These are phyloP conservation scores for Rhynchospora tenuis DNA, from an alignment of 176 grass and related monocot genomes.

Conservation along the genomic window DNA sequence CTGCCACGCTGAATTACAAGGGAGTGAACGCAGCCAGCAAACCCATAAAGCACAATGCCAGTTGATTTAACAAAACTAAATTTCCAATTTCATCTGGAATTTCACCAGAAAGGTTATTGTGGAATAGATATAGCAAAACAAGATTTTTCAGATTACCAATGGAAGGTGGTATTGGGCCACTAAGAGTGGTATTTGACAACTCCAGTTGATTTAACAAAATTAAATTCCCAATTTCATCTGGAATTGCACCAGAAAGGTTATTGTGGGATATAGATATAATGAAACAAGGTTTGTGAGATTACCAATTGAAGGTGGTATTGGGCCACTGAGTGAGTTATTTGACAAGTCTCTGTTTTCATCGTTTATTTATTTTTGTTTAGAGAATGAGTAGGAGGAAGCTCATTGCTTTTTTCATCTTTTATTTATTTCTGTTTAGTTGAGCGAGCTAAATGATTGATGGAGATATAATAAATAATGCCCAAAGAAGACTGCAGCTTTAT, in stretches of 20 bases:
- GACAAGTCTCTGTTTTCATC: constrained; percentile 37
- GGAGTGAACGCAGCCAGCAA: no score
- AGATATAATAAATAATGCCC: neutral
- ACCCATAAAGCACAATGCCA: no score
- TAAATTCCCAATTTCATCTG: constrained; percentile 43
- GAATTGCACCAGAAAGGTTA: constrained; percentile 31
- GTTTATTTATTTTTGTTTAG: constrained; percentile 5
- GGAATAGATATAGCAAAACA: constrained; percentile 25
- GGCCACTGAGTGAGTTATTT: constrained; percentile 54
- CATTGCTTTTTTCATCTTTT: neutral
- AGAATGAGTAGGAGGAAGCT: neutral
- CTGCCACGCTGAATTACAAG: no score
- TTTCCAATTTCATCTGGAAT: constrained; percentile 72
- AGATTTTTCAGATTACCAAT: constrained; percentile 30
- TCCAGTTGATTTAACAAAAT: constrained; percentile 35
- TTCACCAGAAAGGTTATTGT: constrained; percentile 27
- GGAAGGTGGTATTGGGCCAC: constrained; percentile 32
- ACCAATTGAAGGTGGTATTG: no score
- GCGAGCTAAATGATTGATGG: neutral
- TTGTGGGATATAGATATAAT: constrained; percentile 53
- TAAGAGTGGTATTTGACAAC: constrained; percentile 39
- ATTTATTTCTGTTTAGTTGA: neutral
- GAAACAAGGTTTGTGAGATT: constrained; percentile 24
- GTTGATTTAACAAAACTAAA: constrained; percentile 44
- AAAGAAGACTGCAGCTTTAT: neutral